phyloP scores from a whole-genome alignment of 2,329 filamentous ascomycete species.

The Leptographium procerum region DNA sequence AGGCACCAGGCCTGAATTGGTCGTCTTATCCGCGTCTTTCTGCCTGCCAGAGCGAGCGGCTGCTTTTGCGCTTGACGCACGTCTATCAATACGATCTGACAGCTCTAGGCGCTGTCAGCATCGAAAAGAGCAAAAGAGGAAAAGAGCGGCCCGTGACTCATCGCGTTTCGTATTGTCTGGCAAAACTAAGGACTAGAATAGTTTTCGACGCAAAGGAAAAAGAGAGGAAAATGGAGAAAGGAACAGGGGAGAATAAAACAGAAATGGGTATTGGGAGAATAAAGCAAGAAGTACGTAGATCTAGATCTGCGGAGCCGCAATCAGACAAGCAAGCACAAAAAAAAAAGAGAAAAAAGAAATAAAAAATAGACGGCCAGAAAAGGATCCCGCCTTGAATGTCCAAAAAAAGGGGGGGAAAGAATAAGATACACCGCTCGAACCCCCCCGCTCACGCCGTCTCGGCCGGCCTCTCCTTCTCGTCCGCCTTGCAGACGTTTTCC shows the following conservation, averaged over 20 bases:
- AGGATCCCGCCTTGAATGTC: background rate
- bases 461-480: slow-evolving; percentile 5
- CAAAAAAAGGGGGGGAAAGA: background rate
- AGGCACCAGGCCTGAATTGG: background rate
- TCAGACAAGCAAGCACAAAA: background rate
- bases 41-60: background rate
- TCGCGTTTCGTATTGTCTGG: background rate
- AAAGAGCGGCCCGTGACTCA: background rate
- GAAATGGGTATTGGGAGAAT: background rate
- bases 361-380: background rate
- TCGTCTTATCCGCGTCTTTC: background rate
- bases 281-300: too few species aligned
- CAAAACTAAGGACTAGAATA: background rate
- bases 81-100: background rate
- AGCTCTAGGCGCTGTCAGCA: background rate
- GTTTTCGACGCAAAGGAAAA: too few species aligned
- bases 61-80: background rate
- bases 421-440: background rate
- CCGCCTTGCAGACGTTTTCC: slow-evolving; percentile 12
- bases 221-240: background rate
- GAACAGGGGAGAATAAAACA: background rate
- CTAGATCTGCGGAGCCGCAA: too few species aligned
- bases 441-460: background rate
- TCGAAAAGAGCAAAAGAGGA: background rate
- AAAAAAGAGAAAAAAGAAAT: background rate